Conservation (phyloP, 768 basidiomycete species). For the Dentipellis fragilis region DNA sequence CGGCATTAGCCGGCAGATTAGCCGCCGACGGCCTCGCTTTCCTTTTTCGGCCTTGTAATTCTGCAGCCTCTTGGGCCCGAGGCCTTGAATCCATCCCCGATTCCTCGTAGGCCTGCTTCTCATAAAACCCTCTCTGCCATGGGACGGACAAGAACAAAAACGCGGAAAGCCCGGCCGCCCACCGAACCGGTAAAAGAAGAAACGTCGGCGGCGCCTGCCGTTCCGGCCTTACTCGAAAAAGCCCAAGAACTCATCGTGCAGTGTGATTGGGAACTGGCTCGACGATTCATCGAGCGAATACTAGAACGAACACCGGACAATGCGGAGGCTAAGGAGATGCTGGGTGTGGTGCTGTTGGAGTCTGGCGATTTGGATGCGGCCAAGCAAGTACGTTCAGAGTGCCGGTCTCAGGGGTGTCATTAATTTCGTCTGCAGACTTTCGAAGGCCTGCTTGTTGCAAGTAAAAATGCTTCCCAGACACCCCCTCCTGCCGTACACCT, state of each 20-base stretch:
- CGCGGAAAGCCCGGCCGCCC: conserved; percentile 17
- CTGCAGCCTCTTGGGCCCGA: too few species aligned
- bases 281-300: conserved; percentile 59
- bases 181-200: conserved; percentile 23
- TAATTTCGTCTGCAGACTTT: conserved; percentile 41
- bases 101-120: not conserved
- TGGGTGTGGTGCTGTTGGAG: conserved; percentile 74
- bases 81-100: too few species aligned
- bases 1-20: too few species aligned
- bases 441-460: conserved; percentile 46
- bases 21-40: too few species aligned
- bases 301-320: conserved; percentile 54
- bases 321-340: conserved; percentile 66
- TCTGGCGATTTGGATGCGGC: conserved; percentile 67
- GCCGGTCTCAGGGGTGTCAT: not conserved
- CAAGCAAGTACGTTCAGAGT: conserved; percentile 38
- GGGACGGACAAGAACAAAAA: conserved; percentile 24
- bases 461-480: conserved; percentile 44
- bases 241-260: conserved; percentile 74
- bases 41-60: too few species aligned
- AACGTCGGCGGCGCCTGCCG: conserved; percentile 27
- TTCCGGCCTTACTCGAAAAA: conserved; percentile 52
- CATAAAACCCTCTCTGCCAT: conserved; percentile 9
- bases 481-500: conserved; percentile 73
- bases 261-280: conserved; percentile 77